These are phyloP conservation scores for Ustilago esculenta DNA, from an alignment of 1,284 basidiomycete genomes.

Conservation along the genomic window DNA sequence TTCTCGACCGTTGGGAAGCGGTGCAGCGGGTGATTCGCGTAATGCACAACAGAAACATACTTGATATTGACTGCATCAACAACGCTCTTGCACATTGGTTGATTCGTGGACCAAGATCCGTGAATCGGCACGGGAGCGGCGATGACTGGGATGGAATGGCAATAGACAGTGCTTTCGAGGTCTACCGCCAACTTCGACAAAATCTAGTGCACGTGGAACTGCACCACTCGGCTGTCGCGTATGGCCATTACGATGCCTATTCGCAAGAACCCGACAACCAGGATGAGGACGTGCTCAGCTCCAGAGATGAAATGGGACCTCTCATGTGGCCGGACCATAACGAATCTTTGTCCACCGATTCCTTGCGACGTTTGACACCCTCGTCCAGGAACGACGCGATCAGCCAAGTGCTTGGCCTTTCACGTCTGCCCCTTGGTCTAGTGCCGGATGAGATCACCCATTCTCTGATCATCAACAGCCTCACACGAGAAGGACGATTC, in stretches of 20 bases:
- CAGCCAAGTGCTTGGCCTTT: constrained; percentile 9
- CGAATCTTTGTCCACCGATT: background rate
- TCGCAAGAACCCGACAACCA: background rate
- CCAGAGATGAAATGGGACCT: background rate
- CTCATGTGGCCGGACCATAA: constrained; percentile 24
- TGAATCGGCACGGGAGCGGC: background rate
- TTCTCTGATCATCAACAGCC: constrained; percentile 27
- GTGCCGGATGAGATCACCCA: constrained; percentile 37
- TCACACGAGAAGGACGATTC: constrained; percentile 33
- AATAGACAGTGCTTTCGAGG: constrained; percentile 14
- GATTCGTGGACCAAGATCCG: constrained; percentile 5
- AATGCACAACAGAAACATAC: constrained; percentile 6
- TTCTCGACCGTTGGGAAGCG: constrained; percentile 24
- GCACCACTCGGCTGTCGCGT: constrained; percentile 7
- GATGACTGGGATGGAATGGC: background rate
- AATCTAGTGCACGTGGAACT: constrained; percentile 31
- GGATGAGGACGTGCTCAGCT: background rate
- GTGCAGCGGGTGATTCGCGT: constrained; percentile 11
- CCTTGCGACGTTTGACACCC: background rate
- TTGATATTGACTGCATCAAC: constrained; percentile 34
- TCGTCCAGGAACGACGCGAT: constrained; percentile 1
- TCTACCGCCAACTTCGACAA: constrained; percentile 38
- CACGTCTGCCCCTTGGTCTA: constrained; percentile 7
- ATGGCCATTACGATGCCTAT: background rate
- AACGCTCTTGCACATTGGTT: constrained; percentile 25